Evolutionary conservation across 495 filamentous ascomycete species (phyloP), one percentile per base, ranked within the genome.

Genomic region (Daldinia bambusicola): DNA sequence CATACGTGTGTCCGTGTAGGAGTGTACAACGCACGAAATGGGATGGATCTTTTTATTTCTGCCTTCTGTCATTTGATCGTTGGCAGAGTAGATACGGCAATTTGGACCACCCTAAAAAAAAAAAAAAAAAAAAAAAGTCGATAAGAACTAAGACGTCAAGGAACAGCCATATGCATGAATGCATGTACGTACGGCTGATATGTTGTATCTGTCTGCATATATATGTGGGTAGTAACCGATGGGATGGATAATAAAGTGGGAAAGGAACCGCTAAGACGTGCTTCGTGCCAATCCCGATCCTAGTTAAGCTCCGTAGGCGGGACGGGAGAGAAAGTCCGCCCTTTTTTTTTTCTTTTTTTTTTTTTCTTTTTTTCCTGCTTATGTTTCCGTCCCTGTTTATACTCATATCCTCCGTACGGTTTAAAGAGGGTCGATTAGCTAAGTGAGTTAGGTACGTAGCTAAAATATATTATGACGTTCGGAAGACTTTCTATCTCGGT

Each of bases 241-340:
- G 70, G 65, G 65, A 72, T 72, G 70, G 70, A 72, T 72, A 69
- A 72, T 69, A 61, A 69, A 56, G 60, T 72, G 70, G 64, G 45
- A 67, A 56, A 34, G 26, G 50, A 58, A 59, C 38, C 38, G 51
- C 31, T 26, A 63, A 55, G 43, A 64, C 40, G 48, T 53, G 55
- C 55, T 38, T 57, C 55, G 38, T 45, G 20, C 56, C 22, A 60
- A 48, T 36, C 32, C 32, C n/a, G 32, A 56, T 56, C 32, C 16
- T 5, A 10, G n/a, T 32, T 32, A 53, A 56, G 48, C 41, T 53
- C 45, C 55, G 26, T 60, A n/a, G 13, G 31, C 61, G 51, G 61
- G 63, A 58, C 40, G 37, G 38, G 31, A 66, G 14, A 63, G 12
- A 55, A 37, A 43, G 50, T 26, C 38, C 32, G 36, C 20, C 36